phyloP scores from a whole-genome alignment of 1,284 basidiomycete species.

The Cerioporus squamosus region DNA sequence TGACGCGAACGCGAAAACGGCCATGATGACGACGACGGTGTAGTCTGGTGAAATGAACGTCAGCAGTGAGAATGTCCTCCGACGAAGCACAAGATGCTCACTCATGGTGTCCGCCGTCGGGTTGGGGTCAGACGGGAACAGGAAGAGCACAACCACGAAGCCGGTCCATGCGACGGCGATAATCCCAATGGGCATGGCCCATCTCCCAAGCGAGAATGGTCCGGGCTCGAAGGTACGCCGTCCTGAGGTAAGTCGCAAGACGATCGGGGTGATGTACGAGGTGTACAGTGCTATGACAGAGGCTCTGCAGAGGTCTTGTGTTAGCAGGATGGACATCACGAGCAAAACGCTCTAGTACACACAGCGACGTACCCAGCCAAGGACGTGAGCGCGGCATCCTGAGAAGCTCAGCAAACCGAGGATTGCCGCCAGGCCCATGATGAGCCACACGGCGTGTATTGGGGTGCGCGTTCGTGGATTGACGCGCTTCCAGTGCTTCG shows the following conservation, averaged over 20 bases:
- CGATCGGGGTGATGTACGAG: conserved; percentile 70
- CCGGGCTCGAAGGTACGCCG: conserved; percentile 59
- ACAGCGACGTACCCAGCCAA: conserved; percentile 64
- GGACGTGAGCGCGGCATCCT: conserved; percentile 60
- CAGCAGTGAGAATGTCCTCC: not conserved
- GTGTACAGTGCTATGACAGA: conserved; percentile 73
- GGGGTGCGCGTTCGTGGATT: conserved; percentile 65
- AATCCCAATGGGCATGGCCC: conserved; percentile 61
- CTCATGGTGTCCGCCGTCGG: conserved; percentile 57
- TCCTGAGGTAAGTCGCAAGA: conserved; percentile 71
- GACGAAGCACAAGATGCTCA: conserved; percentile 31
- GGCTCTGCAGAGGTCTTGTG: conserved; percentile 49
- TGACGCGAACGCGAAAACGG: conserved; percentile 65
- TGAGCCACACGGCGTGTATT: conserved; percentile 76
- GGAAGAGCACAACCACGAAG: conserved; percentile 62
- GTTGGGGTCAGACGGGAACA: conserved; percentile 57
- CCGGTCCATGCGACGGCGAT: conserved; percentile 68
- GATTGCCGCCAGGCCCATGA: conserved; percentile 58
- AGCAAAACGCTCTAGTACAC: too few relatives aligned
- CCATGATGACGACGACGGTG: conserved; percentile 66
- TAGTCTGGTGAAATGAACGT: conserved; percentile 50
- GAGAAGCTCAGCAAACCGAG: conserved; percentile 73
- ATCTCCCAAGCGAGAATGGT: conserved; percentile 62
- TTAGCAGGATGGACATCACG: not conserved
- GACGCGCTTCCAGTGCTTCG: conserved; percentile 67